These are phyloP conservation scores for Takakia lepidozioides DNA, from an alignment of 225 moss, liverwort and hornwort genomes.

Conservation along the genomic window DNA sequence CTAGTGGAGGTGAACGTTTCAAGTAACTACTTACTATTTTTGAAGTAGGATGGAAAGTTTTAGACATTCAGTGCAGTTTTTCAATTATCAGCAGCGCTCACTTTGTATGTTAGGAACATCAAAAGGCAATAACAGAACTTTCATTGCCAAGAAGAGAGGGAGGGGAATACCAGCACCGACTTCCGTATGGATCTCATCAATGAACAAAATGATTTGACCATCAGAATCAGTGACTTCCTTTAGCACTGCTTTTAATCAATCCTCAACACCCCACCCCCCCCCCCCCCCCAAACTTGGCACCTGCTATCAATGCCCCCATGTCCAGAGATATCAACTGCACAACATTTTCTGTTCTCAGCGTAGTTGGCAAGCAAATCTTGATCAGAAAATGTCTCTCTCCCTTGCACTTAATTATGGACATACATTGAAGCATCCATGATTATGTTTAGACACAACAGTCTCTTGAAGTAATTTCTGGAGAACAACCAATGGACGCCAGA, in stretches of 20 bases:
- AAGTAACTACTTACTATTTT: no score
- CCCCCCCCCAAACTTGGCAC: conserved; percentile 6
- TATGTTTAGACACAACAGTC: no score
- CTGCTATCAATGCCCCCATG: conserved; percentile 10
- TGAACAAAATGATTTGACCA: conserved; percentile 15
- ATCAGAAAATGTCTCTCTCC: neutral
- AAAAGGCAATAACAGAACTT: no score
- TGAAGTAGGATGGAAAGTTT: no score
- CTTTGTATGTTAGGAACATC: no score
- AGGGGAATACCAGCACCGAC: conserved; percentile 16
- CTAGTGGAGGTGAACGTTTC: no score
- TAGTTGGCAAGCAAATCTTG: neutral
- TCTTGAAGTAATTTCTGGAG: no score
- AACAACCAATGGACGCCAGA: no score
- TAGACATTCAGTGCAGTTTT: no score
- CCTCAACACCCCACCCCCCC: no score
- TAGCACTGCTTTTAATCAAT: conserved; percentile 14
- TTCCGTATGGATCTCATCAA: conserved; percentile 25
- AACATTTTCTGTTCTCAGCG: neutral
- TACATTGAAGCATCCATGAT: neutral
- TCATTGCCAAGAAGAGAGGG: no score
- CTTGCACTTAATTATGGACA: neutral
- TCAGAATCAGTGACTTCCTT: conserved; percentile 17
- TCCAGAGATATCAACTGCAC: conserved; percentile 28
- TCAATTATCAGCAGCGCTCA: no score